Conservation (phyloP, 2,329 filamentous ascomycete species). For the Fusarium longipes region DNA sequence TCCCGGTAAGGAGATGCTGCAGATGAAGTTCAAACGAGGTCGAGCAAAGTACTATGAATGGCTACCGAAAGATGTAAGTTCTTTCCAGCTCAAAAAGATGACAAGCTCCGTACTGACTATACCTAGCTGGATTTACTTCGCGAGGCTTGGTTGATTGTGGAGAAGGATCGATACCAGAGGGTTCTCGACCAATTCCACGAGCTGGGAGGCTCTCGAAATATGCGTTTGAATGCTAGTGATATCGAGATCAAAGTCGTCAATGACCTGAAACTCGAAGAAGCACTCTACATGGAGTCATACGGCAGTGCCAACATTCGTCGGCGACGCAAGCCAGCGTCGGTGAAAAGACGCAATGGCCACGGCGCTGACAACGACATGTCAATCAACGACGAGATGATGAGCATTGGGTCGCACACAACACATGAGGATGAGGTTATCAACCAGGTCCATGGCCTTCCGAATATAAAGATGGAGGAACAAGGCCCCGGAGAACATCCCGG, state of each 20-base stretch:
- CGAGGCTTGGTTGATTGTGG: constrained; percentile 55
- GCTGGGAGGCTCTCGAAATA: constrained; percentile 60
- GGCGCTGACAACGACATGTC: constrained; percentile 39
- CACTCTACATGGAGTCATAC: constrained; percentile 54
- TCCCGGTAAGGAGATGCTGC: constrained; percentile 61
- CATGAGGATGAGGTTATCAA: constrained; percentile 53
- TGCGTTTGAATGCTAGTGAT: constrained; percentile 62
- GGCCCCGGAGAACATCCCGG: constrained; percentile 35
- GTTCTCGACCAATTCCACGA: constrained; percentile 61
- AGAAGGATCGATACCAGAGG: constrained; percentile 57
- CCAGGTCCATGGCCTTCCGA: constrained; percentile 46
- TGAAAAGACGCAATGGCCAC: constrained; percentile 45
- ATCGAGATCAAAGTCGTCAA: constrained; percentile 62
- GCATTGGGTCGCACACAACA: constrained; percentile 49
- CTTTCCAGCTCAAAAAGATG: background rate
- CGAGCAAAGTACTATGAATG: constrained; percentile 62
- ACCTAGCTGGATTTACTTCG: constrained; percentile 54
- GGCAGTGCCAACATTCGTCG: constrained; percentile 53
- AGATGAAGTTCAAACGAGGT: constrained; percentile 67
- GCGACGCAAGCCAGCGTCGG: constrained; percentile 55
- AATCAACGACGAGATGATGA: constrained; percentile 57
- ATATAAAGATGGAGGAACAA: constrained; percentile 46
- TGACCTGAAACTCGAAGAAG: constrained; percentile 55
- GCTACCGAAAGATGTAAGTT: constrained; percentile 62
- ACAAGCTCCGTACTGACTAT: constrained; percentile 15